Conservation (phyloP, 176 grass and related monocot genomes). For the Oryza nivara region DNA sequence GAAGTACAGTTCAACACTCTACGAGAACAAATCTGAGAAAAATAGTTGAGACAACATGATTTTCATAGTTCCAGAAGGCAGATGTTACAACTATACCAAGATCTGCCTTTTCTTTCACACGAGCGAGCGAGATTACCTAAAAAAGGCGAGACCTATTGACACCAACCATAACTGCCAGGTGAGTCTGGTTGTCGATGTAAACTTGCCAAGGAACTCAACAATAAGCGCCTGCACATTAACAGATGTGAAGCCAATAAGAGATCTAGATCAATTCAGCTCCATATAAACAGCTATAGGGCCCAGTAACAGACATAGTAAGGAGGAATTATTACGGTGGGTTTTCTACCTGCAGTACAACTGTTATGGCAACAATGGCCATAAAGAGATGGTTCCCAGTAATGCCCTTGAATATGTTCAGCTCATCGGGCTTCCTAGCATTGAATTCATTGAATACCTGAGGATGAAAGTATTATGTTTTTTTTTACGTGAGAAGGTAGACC, state of each 20-base stretch:
- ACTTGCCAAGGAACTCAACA: constrained; percentile 94
- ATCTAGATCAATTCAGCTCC: not conserved
- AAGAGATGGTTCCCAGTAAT: constrained; percentile 73
- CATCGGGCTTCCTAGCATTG: constrained; percentile 83
- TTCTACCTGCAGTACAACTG: constrained; percentile 77
- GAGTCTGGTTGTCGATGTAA: constrained; percentile 65
- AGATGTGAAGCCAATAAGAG: constrained; percentile 15
- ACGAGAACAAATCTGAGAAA: not conserved
- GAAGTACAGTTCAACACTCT: not conserved
- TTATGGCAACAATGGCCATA: constrained; percentile 64
- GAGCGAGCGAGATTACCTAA: constrained; percentile 43
- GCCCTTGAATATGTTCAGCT: constrained; percentile 86
- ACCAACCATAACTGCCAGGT: constrained; percentile 93
- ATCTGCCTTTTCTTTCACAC: not conserved
- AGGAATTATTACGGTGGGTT: not conserved
- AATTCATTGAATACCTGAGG: constrained; percentile 87
- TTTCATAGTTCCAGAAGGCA: not conserved
- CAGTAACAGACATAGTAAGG: not conserved
- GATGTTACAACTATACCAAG: not conserved
- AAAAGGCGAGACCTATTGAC: constrained; percentile 61
- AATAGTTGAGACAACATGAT: not conserved
- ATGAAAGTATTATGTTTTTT: not conserved
- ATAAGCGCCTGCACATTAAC: constrained; percentile 62
- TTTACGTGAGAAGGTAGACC: too few species aligned
- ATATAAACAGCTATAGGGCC: not conserved